These are phyloP conservation scores for Phalaenopsis equestris DNA, from an alignment of 106 monocot genomes.

Conservation along the genomic window DNA sequence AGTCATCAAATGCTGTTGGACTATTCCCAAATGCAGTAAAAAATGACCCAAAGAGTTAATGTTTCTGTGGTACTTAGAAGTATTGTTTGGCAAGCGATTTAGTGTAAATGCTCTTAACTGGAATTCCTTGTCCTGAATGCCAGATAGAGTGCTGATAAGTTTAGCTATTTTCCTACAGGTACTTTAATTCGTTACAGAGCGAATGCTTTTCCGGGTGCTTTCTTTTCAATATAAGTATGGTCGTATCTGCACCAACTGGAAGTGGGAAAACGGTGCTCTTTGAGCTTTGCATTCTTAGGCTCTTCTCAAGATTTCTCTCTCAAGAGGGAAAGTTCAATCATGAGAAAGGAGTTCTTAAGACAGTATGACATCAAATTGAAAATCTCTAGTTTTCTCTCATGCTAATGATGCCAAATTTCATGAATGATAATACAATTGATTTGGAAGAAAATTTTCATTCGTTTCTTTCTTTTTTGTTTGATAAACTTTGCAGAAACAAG, in stretches of 20 bases:
- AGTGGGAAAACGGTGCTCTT: slow-evolving; percentile 97
- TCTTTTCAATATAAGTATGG: slow-evolving; percentile 85
- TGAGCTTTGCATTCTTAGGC: slow-evolving; percentile 90
- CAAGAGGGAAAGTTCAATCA: slow-evolving; percentile 61
- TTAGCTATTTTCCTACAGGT: slow-evolving; percentile 36
- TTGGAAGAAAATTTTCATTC: not conserved
- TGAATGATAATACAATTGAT: not conserved
- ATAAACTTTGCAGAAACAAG: not conserved
- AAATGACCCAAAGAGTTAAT: not conserved
- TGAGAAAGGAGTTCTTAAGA: slow-evolving; percentile 72
- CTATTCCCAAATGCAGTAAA: not conserved
- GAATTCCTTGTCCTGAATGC: not conserved
- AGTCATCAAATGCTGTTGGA: not conserved
- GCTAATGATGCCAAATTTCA: not conserved
- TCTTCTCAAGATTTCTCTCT: slow-evolving; percentile 79
- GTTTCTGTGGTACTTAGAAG: not conserved
- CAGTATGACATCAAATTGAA: slow-evolving; percentile 30
- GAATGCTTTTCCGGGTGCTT: slow-evolving; percentile 82
- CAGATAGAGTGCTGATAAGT: not conserved
- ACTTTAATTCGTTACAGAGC: slow-evolving; percentile 95
- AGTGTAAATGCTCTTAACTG: not conserved
- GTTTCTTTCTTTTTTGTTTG: not conserved
- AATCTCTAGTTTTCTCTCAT: not conserved
- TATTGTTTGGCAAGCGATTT: not conserved
- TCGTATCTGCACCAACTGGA: slow-evolving; percentile 95